These are phyloP conservation scores for Gentiana dahurica DNA, from an alignment of 257 asterid genomes.

Conservation along the genomic window DNA sequence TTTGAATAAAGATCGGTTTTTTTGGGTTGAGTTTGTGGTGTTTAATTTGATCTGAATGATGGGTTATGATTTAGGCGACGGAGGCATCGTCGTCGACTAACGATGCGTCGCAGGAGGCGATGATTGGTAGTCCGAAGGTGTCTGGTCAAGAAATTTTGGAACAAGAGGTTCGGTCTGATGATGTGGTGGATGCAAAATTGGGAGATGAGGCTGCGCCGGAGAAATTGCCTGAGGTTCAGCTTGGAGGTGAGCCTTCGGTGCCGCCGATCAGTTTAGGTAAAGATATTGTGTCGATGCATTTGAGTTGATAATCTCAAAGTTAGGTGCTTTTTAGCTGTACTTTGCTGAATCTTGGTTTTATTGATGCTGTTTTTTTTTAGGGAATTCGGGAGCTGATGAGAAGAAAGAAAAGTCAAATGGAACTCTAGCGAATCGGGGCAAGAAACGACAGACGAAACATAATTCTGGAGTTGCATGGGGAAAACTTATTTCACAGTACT, in stretches of 20 bases:
- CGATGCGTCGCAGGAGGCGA: slow-evolving; percentile 35
- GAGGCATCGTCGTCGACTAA: slow-evolving; percentile 58
- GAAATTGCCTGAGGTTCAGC: slow-evolving; percentile 29
- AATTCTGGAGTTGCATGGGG: slow-evolving; percentile 71
- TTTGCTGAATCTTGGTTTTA: slow-evolving; percentile 7
- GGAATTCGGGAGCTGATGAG: slow-evolving; percentile 25
- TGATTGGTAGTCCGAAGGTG: slow-evolving; percentile 21
- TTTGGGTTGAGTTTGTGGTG: not conserved
- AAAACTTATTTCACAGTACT: slow-evolving; percentile 58
- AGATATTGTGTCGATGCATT: slow-evolving; percentile 12
- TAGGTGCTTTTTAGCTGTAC: not conserved
- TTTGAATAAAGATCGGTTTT: not conserved
- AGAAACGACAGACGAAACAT: slow-evolving; percentile 45
- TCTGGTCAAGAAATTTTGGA: slow-evolving; percentile 30
- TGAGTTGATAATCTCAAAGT: not conserved
- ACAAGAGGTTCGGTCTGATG: slow-evolving; percentile 55
- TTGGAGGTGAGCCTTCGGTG: slow-evolving; percentile 35
- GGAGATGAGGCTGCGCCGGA: slow-evolving; percentile 37
- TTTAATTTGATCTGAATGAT: not conserved
- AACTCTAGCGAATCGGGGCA: slow-evolving; percentile 24
- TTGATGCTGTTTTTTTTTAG: slow-evolving; percentile 19
- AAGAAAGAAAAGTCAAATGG: slow-evolving; percentile 36
- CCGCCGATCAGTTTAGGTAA: slow-evolving; percentile 22
- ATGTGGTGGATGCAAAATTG: slow-evolving; percentile 39
- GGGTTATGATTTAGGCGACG: slow-evolving; percentile 37